Evolutionary conservation across 148 eudicot genomes (phyloP), one percentile per base, ranked within the genome.

Genomic region (Chenopodium suecicum): DNA sequence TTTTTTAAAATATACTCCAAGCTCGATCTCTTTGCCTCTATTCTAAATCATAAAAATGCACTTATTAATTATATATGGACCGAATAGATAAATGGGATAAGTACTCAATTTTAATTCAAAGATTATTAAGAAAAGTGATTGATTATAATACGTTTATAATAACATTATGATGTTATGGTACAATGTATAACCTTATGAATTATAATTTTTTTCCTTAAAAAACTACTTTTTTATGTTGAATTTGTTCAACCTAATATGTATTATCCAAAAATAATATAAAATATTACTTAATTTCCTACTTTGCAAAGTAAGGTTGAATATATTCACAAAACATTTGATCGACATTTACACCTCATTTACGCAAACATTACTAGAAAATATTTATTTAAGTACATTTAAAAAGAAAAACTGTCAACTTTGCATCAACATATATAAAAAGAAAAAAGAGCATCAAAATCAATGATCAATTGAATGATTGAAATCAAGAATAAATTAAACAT

Each of bases 401-500:
- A 20, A 9, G 75, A 67, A 22, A 22, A 27, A 50, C 68, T 19
- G 4, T 75, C 78, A 64, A 65, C 65, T 76, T 67, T 82, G 79
- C 27, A 66, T 58, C 13, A 70, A 70, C 37, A 76, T 69, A 32
- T 65, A 20, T 37, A 65, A 9, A 13, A 1, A 3, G 31, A 23
- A 13, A 68, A 67, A 75, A 75, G 17, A n/a, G 80, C 79, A 78
- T 80, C 81, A 83, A 71, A 22, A 68, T 32, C 62, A 78, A 83
- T 74, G 82, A 79, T 79, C 75, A 74, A 78, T 25, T 74, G 37
- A 46, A 84, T 84, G 72, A 84, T 84, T 84, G 79, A 84, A 47
- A 12, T 34, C 8, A 9, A 60, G 41, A 75, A n/a, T 46, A 23
- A 67, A 29, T 68, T 46, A 62, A 54, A 46, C 2, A 11, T n/a